Evolutionary conservation across 2,329 filamentous ascomycete genomes (phyloP).

Genomic region (Cordyceps militaris): DNA sequence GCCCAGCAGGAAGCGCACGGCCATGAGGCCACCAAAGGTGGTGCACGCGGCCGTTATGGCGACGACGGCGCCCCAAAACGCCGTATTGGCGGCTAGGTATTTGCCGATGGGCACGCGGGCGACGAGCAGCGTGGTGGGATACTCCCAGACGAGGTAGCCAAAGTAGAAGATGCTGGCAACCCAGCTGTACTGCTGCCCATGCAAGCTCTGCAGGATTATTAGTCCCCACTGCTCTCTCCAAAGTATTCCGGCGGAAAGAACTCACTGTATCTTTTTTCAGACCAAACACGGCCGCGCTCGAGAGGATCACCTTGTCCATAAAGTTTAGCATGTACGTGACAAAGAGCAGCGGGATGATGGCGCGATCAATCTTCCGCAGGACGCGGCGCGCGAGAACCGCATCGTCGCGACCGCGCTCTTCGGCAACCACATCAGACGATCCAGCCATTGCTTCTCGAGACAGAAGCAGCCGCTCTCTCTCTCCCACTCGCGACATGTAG

Average conservation of each 20-base stretch:
- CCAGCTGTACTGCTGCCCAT: conserved; percentile 56
- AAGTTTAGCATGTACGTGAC: conserved; percentile 53
- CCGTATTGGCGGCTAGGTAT: conserved; percentile 39
- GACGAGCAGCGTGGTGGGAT: conserved; percentile 42
- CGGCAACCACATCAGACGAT: neutral
- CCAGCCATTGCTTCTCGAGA: neutral
- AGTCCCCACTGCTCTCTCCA: neutral
- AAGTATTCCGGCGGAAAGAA: neutral
- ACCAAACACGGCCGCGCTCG: conserved; percentile 50
- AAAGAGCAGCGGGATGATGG: conserved; percentile 49
- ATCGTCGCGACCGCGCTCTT: conserved; percentile 7
- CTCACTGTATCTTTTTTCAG: conserved; percentile 39
- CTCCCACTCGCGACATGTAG: conserved; percentile 21
- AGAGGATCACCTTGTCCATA: conserved; percentile 54
- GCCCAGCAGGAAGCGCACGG: conserved; percentile 46
- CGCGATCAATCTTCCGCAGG: conserved; percentile 48
- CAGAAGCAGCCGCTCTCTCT: neutral
- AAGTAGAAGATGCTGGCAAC: conserved; percentile 38
- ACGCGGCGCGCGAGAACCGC: conserved; percentile 28
- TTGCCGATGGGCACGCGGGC: conserved; percentile 40
- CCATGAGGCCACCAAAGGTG: conserved; percentile 42
- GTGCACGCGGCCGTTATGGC: conserved; percentile 38
- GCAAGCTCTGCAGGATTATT: conserved; percentile 19
- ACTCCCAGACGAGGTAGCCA: conserved; percentile 43
- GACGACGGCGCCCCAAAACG: conserved; percentile 45